phyloP scores from a whole-genome alignment of 805 yeast genomes.

The Metschnikowia picachoensis region DNA sequence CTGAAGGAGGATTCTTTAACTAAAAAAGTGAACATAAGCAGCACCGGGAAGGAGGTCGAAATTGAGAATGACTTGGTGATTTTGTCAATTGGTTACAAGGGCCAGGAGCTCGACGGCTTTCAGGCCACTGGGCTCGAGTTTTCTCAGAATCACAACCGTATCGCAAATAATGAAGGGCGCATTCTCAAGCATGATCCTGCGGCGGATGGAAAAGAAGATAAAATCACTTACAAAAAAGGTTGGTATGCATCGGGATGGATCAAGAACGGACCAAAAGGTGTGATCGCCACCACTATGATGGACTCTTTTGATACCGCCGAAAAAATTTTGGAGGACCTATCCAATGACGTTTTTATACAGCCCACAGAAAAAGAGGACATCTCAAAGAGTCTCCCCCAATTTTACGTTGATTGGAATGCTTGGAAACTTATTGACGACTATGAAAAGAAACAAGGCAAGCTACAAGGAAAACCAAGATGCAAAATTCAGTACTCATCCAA shows the following conservation, averaged over 20 bases:
- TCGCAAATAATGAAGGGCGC: conserved; percentile 36
- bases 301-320: conserved; percentile 77
- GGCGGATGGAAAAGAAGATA: conserved; percentile 17
- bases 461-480: conserved; percentile 49
- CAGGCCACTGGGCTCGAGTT: conserved; percentile 34
- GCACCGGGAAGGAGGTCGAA: conserved; percentile 31
- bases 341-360: conserved; percentile 24
- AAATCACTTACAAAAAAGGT: conserved; percentile 35
- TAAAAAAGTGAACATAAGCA: conserved; percentile 23
- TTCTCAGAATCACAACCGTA: conserved; percentile 22
- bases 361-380: conserved; percentile 17
- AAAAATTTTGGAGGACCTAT: conserved; percentile 52
- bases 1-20: conserved; percentile 35
- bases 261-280: conserved; percentile 80
- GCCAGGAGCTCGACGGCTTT: conserved; percentile 59
- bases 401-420: conserved; percentile 54
- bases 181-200: conserved; percentile 16
- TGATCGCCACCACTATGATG: conserved; percentile 86
- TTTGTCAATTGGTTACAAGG: conserved; percentile 79
- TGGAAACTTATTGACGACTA: conserved; percentile 57
- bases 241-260: conserved; percentile 91
- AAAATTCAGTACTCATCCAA: conserved; percentile 48
- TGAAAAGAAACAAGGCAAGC: conserved; percentile 50
- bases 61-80: conserved; percentile 63
- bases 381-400: conserved; percentile 9